Evolutionary conservation across 768 basidiomycete genomes (phyloP), one percentile per base, ranked within the genome.

Genomic region (Rhodotorula toruloides): DNA sequence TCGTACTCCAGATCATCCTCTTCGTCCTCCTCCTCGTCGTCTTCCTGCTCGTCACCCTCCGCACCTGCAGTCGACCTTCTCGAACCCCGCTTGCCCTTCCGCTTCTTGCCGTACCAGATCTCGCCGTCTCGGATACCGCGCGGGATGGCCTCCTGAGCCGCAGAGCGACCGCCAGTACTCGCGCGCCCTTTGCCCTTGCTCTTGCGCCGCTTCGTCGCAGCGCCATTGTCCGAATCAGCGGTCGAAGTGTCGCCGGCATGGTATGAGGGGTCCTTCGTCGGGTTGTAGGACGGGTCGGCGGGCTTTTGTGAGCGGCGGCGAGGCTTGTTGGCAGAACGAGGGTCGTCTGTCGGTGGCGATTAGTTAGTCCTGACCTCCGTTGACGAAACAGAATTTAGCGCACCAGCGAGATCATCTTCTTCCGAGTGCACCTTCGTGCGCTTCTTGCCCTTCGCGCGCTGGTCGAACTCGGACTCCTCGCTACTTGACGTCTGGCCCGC

Each of bases 41-140:
- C 54, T 37, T 52, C 59, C 17, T 58, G 42, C 5, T 49, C 53
- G n/a, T 63, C 64, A 2, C 32, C 58, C 14, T 21, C 56, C n/a
- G 44, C 48, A 36, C 29, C 52, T 27, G 0, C 4, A 42, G 1
- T 12, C 32, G 25, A 39, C 21, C 48, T 32, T 64, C 65, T 58
- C n/a, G 43, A 27, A 1, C 62, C 61, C 36, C 54, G 56, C 32
- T 52, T 43, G 14, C 59, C 31, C 54, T 61, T 64, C 22, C 58
- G 36, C 66, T 68, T 68, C 62, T 71, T 71, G 12, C 63, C 66
- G 21, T 54, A 49, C 70, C 70, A 67, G 19, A 71, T 48, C 34
- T 67, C 59, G 31, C 63, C 57, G 46, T 67, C 70, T 12, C 47
- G 6, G 25, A 61, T 49, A 12, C 70, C 70, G 21, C 63, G 64